phyloP scores from a whole-genome alignment of 768 basidiomycete species.

The Mycena leptocephala region DNA sequence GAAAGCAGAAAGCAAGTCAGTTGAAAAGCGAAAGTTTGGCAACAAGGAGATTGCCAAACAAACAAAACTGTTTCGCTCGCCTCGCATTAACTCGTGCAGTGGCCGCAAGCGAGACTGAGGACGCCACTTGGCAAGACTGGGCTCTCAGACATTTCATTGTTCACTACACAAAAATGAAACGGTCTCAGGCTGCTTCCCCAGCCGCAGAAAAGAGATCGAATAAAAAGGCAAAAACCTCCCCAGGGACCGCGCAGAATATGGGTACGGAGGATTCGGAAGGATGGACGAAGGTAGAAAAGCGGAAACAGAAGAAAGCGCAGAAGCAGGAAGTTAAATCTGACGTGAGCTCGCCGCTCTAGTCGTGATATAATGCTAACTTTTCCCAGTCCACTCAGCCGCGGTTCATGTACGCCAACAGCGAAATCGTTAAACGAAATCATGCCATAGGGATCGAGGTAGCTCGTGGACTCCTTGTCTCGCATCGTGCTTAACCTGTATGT shows the following conservation, averaged over 20 bases:
- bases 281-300: constrained; percentile 83
- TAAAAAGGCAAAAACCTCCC: constrained; percentile 59
- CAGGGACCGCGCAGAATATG: constrained; percentile 27
- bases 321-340: constrained; percentile 72
- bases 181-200: constrained; percentile 42
- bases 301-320: constrained; percentile 79
- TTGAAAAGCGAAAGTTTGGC: neutral
- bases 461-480: constrained; percentile 21
- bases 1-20: no score
- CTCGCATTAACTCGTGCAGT: no score
- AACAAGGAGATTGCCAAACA: neutral
- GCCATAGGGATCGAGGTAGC: constrained; percentile 88
- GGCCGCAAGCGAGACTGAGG: neutral
- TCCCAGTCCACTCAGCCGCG: constrained; percentile 70
- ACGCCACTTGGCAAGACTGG: neutral
- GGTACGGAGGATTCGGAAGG: constrained; percentile 46
- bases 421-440: constrained; percentile 81
- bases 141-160: neutral
- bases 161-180: constrained; percentile 45
- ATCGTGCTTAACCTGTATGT: neutral
- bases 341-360: constrained; percentile 59
- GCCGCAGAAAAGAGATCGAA: constrained; percentile 40
- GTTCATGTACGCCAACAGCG: constrained; percentile 87
- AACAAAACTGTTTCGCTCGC: neutral
- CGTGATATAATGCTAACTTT: neutral